Base-by-base conservation (phyloP, 352 stramenopile species). In the Phytophthora vignae region DNA sequence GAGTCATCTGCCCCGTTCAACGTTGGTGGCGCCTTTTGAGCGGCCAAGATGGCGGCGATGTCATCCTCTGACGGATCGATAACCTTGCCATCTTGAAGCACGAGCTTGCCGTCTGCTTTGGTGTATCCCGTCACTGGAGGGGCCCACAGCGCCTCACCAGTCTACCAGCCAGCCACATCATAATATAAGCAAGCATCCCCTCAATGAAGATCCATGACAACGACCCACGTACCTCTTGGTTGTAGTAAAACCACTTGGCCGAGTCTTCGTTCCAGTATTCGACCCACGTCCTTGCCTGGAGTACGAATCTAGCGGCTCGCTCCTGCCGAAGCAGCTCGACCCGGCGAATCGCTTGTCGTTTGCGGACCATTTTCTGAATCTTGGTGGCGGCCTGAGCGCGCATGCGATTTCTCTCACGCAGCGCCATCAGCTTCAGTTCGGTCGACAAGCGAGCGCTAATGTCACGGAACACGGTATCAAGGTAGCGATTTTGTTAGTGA, bases 201-300 rank as follows among this genome's bases (percentile, higher is more conserved):
- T 7, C 4, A 29, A 31, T 31, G 33, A 55, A 21, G 46, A 49
- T 31, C n/a, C 10, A 49, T 42, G 14, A 14, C 19, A 44, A 46
- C 3, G 44, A 59, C 14, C 36, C 11, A 58, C 55, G 15, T 58
- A 89, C 83, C 60, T 84, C 65, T 48, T 86, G 77, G 49, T 92
- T 88, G 81, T 93, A 92, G 67, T 93, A 96, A 68, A 93, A 92
- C 85, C 84, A 96, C 46, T 84, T 78, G 7, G 76, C 73, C 0
- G 81, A 71, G 25, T 96, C 85, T 38, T 96, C 85, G 61, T 76
- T 91, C 88, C 87, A 96, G 68, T 90, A 92, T 67, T 96, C 87
- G 14, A 84, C 79, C 82, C 85, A 95, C 6, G 71, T 65, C 9
- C 78, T 76, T 9, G 88, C 83, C 48, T 85, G 63, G 3, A 65